phyloP scores from a whole-genome alignment of 2,329 filamentous ascomycete species.

The Corynespora cassiicola region DNA sequence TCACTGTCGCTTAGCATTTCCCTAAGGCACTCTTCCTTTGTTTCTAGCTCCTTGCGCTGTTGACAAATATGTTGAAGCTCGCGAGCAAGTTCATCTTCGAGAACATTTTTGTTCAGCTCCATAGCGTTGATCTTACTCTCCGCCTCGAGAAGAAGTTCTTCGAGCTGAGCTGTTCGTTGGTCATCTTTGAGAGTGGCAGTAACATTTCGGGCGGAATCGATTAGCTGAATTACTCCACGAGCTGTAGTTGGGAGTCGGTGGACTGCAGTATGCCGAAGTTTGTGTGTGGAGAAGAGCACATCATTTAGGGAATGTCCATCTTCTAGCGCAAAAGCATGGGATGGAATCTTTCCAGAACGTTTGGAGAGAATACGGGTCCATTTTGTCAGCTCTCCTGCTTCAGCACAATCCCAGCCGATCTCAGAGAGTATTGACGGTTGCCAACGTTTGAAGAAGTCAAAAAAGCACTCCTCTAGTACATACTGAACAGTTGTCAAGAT shows the following conservation, averaged over 20 bases:
- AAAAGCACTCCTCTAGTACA: constrained; percentile 49
- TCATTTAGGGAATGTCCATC: constrained; percentile 2
- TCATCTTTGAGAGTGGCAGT: constrained; percentile 35
- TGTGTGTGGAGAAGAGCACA: constrained; percentile 8
- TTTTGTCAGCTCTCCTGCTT: constrained; percentile 46
- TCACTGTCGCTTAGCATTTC: constrained; percentile 34
- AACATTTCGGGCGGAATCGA: constrained; percentile 27
- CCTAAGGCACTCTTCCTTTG: constrained; percentile 37
- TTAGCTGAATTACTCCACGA: constrained; percentile 4
- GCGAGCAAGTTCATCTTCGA: constrained; percentile 31
- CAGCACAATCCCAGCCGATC: constrained; percentile 39
- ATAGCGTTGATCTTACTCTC: constrained; percentile 38
- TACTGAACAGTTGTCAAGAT: constrained; percentile 45
- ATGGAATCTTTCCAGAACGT: constrained; percentile 26
- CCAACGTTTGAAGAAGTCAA: constrained; percentile 45
- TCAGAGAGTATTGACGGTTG: constrained; percentile 34
- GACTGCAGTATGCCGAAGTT: constrained; percentile 10
- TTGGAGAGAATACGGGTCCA: constrained; percentile 37
- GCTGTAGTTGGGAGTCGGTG: constrained; percentile 9
- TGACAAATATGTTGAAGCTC: constrained; percentile 41
- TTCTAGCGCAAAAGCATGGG: constrained; percentile 19
- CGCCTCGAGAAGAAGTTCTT: constrained; percentile 34
- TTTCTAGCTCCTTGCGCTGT: constrained; percentile 46
- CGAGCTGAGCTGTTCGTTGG: constrained; percentile 31
- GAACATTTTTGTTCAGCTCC: constrained; percentile 41